Base-by-base conservation (phyloP, 2,329 filamentous ascomycete species). In the Penicillium sp. region DNA sequence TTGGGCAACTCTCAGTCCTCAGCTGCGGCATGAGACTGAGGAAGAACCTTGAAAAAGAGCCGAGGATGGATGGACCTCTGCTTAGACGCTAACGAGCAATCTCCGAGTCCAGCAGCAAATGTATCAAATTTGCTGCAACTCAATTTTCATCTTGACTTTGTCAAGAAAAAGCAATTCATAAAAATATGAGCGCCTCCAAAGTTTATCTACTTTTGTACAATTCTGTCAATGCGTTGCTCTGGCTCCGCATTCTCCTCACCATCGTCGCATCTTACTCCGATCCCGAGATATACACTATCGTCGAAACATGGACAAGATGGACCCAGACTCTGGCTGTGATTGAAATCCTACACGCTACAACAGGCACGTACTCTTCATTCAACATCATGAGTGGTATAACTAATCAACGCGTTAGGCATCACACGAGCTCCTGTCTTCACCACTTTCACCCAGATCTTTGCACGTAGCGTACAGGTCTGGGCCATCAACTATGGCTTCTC, bases 391-490 rank as follows among this genome's bases (percentile, higher is more conserved):
- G 21, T 21, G 21, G 21, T 21, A 21, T 21, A 21, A 21, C 21
- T 21, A 21, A 21, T 21, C 21, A 21, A 1, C 21, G 1, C 21
- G 21, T 21, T 44, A 73, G 72, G 69, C 56, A 61, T 74, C 26
- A 72, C 70, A 48, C 68, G 70, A 46, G 64, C 70, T 31, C 70
- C 72, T 17, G 62, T 74, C 55, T 70, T 70, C 58, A 73, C 70
- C 6, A 74, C 71, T 47, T 74, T 73, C 55, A 73, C 70, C 0
- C 71, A 74, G 58, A 66, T 69, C 26, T 74, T 72, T 58, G 70
- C 70, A 17, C 72, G 72, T 53, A 70, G 67, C 60, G 68, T 72
- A n/a, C 72, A 74, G 48, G 71, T 73, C 58, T 74, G 72, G 70
- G 71, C 71, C 29, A 69, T 74, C 19, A 68, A 72, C 35, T 68